Evolutionary conservation across 495 filamentous ascomycete species (phyloP).

Genomic region (Tuber umbilicatum): DNA sequence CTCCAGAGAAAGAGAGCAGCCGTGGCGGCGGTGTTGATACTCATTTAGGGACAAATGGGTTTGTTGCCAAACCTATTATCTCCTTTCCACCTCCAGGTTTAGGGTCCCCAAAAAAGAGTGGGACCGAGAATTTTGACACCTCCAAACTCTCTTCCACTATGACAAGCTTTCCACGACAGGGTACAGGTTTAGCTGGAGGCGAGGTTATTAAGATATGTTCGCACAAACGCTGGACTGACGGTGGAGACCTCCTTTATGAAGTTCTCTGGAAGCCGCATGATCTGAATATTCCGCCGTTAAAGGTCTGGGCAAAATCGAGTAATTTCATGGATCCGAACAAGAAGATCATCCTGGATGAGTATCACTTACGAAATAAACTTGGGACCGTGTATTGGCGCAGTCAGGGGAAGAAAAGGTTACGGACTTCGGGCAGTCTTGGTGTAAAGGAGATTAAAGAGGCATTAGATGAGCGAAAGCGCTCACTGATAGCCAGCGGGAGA

Average conservation of each 20-base stretch:
- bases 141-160: background rate
- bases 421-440: conserved; percentile 31
- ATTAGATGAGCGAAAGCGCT: conserved; percentile 33
- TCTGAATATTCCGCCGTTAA: conserved; percentile 6
- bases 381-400: conserved; percentile 31
- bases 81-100: background rate
- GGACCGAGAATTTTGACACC: background rate
- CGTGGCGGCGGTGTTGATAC: background rate
- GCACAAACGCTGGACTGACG: conserved; percentile 9
- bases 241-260: conserved; percentile 18
- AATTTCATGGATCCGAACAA: conserved; percentile 13
- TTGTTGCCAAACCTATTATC: background rate
- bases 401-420: conserved; percentile 14
- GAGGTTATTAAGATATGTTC: conserved; percentile 24
- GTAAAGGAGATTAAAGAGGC: conserved; percentile 35
- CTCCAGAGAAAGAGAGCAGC: background rate
- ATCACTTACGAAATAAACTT: conserved; percentile 24
- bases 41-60: background rate
- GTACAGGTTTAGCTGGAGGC: conserved; percentile 1
- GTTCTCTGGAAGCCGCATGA: conserved; percentile 26
- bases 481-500: conserved; percentile 20
- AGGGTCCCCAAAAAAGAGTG: background rate
- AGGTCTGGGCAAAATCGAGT: conserved; percentile 21
- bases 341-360: conserved; percentile 25
- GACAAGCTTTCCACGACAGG: background rate